A percentile compares a stretch with the other conserved stretches of the same genome.
Evolutionary conservation across 371 early-diverging fungal genomes (phyloP).

Genomic region (Mortierella sp.): DNA sequence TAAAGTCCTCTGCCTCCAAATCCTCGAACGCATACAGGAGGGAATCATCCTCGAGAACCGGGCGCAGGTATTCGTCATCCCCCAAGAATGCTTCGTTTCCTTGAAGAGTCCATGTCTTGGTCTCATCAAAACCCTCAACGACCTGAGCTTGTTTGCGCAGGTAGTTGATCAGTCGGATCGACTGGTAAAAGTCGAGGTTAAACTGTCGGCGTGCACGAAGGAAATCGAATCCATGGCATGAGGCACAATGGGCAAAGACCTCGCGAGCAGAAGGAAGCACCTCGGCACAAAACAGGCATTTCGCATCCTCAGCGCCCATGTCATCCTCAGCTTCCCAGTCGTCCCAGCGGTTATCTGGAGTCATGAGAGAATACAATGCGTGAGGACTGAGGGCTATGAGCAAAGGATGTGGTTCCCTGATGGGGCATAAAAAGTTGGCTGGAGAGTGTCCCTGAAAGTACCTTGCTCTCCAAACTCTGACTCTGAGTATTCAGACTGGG

Average conservation of each 20-base stretch:
- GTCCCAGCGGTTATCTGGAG: conserved; percentile 71
- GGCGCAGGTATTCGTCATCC: conserved; percentile 80
- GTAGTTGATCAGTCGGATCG: conserved; percentile 88
- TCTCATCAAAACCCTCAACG: conserved; percentile 25
- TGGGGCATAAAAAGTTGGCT: background rate
- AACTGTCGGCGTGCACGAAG: conserved; percentile 60
- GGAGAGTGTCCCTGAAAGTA: conserved; percentile 7
- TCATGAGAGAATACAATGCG: background rate
- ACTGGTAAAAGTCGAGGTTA: conserved; percentile 84
- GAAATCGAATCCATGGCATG: conserved; percentile 78
- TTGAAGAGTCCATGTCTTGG: conserved; percentile 7
- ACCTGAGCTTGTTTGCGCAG: conserved; percentile 67
- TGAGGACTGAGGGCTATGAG: too few relatives aligned
- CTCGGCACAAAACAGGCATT: conserved; percentile 79
- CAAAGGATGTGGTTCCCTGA: background rate
- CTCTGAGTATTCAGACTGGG: conserved; percentile 58
- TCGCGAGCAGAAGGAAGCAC: conserved; percentile 59
- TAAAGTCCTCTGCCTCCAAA: conserved; percentile 65
- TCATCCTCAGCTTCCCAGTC: conserved; percentile 87
- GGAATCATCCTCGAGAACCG: conserved; percentile 85
- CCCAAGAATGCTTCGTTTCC: conserved; percentile 70
- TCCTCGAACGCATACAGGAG: conserved; percentile 76
- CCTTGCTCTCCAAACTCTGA: conserved; percentile 64
- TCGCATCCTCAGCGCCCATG: conserved; percentile 61
- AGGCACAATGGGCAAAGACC: conserved; percentile 74